Percentiles rank a stretch among this genome's conserved stretches.
These are phyloP conservation scores for Meripilus lineatus DNA, from an alignment of 1,284 basidiomycete species.

Conservation along the genomic window DNA sequence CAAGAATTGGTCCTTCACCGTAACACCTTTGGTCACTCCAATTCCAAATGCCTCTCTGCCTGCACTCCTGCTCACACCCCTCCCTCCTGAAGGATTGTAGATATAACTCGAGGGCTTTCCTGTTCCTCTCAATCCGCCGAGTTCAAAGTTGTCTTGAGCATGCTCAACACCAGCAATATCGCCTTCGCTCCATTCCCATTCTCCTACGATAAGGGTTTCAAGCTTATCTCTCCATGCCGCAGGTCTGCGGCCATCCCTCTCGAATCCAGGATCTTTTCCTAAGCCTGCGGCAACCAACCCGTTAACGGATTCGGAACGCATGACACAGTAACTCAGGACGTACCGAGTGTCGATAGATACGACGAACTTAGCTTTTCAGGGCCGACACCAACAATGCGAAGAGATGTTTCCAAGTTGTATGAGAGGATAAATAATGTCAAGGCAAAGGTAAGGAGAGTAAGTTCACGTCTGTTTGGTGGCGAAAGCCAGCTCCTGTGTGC, in stretches of 20 bases:
- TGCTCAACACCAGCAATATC: constrained; percentile 42
- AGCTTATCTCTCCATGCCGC: constrained; percentile 46
- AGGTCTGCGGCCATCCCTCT: constrained; percentile 44
- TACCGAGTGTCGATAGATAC: constrained; percentile 23
- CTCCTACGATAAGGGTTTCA: constrained; percentile 58
- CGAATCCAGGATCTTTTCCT: constrained; percentile 29
- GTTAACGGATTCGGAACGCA: too few species aligned
- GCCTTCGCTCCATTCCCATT: constrained; percentile 59
- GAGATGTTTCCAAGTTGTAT: constrained; percentile 59
- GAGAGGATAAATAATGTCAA: constrained; percentile 57
- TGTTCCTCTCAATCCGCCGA: constrained; percentile 12
- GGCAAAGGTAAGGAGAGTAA: constrained; percentile 55
- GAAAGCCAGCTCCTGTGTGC: constrained; percentile 48
- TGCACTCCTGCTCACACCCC: constrained; percentile 25
- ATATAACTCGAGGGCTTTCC: constrained; percentile 17
- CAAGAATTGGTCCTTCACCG: constrained; percentile 46
- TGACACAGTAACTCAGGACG: constrained; percentile 1
- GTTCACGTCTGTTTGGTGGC: constrained; percentile 60
- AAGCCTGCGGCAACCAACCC: constrained; percentile 36
- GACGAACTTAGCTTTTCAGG: constrained; percentile 25
- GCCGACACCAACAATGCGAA: constrained; percentile 43
- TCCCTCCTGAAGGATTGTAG: constrained; percentile 27
- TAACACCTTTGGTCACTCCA: constrained; percentile 8
- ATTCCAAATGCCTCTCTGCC: constrained; percentile 1
- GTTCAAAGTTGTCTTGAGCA: constrained; percentile 14